phyloP scores from a whole-genome alignment of 805 yeast species.

The Lachancea sp. region DNA sequence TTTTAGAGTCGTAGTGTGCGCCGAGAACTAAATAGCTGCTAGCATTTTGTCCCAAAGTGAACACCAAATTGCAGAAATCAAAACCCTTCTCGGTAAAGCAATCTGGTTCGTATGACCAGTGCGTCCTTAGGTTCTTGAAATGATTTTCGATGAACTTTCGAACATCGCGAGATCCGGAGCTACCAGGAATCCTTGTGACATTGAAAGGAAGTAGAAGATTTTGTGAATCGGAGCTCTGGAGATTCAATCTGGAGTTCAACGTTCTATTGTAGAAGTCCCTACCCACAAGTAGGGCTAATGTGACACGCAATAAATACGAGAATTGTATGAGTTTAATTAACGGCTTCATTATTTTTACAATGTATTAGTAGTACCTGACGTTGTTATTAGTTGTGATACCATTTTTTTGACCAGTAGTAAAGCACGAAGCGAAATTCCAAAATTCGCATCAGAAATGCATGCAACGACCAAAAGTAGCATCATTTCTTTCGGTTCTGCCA shows the following conservation, averaged over 20 bases:
- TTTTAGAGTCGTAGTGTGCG: conserved; percentile 52
- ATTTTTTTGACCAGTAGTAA: neutral
- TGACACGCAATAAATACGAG: neutral
- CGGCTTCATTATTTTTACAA: neutral
- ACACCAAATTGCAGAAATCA: conserved; percentile 36
- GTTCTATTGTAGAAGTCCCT: conserved; percentile 6
- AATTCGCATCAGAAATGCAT: neutral
- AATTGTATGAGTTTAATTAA: neutral
- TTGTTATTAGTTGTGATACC: neutral
- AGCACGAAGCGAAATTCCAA: too few species aligned
- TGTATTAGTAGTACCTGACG: neutral
- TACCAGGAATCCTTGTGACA: conserved; percentile 39
- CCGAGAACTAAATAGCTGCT: conserved; percentile 36
- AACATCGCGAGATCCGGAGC: conserved; percentile 34
- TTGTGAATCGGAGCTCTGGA: neutral
- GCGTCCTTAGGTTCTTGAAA: conserved; percentile 26
- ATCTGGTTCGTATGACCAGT: conserved; percentile 28
- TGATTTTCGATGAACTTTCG: conserved; percentile 34
- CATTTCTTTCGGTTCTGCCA: neutral
- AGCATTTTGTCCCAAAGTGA: conserved; percentile 23
- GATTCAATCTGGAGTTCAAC: neutral
- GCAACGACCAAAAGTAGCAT: neutral
- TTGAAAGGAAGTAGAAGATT: conserved; percentile 32
- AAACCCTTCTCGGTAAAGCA: conserved; percentile 34
- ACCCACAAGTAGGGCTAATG: conserved; percentile 1